A percentile compares a stretch with the other conserved stretches of the same genome.
These are phyloP conservation scores for Fusarium sp. DNA, from an alignment of 2,329 filamentous ascomycete genomes.

Conservation along the genomic window DNA sequence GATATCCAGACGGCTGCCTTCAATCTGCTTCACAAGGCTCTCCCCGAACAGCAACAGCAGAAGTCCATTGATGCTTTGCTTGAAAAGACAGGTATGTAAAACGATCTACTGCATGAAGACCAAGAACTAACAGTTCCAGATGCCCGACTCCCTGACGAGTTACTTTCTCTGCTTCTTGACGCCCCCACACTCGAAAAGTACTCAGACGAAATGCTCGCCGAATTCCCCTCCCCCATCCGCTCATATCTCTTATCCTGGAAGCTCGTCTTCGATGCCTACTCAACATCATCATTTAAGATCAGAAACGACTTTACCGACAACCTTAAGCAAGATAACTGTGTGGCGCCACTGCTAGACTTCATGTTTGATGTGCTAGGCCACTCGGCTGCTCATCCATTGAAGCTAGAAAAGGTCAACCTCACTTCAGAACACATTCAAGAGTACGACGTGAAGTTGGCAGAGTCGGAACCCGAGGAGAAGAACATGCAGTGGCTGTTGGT, in stretches of 20 bases:
- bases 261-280: conserved; percentile 87
- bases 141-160: conserved; percentile 82
- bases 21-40: conserved; percentile 80
- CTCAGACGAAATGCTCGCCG: conserved; percentile 71
- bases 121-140: conserved; percentile 50
- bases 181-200: conserved; percentile 78
- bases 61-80: conserved; percentile 81
- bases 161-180: conserved; percentile 85
- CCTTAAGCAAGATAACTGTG: conserved; percentile 78
- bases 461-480: conserved; percentile 72
- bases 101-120: rapidly evolving
- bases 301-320: conserved; percentile 83
- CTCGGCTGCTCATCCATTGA: conserved; percentile 77
- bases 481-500: conserved; percentile 86
- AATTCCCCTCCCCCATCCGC: conserved; percentile 77
- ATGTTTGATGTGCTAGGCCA: conserved; percentile 88
- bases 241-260: conserved; percentile 91
- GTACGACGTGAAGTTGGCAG: conserved; percentile 65
- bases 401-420: conserved; percentile 76
- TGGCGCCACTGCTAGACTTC: conserved; percentile 79
- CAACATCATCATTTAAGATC: conserved; percentile 81
- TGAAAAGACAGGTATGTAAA: conserved; percentile 69
- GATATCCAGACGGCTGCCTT: conserved; percentile 85
- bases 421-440: conserved; percentile 64
- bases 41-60: conserved; percentile 82